phyloP scores from a whole-genome alignment of 768 basidiomycete species.

The Termitomyces bulborhizus region DNA sequence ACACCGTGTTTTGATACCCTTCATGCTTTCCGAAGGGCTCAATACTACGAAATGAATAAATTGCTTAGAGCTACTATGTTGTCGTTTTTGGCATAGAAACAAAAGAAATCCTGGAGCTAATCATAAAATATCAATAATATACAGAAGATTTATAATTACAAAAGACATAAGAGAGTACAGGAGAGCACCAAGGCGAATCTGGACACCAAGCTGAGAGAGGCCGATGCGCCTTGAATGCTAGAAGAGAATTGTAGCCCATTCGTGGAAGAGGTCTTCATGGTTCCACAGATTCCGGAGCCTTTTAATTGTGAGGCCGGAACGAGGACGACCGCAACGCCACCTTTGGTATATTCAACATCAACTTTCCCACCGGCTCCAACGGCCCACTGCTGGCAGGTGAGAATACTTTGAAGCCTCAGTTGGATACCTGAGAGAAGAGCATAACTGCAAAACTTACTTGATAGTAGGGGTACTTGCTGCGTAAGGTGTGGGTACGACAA shows the following conservation, averaged over 20 bases:
- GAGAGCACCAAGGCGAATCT: background rate
- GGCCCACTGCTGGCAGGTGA: conserved; percentile 62
- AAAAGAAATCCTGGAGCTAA: too few species aligned
- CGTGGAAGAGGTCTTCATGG: background rate
- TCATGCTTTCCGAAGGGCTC: background rate
- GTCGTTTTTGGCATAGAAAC: background rate
- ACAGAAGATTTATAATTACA: background rate
- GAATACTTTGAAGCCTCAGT: conserved; percentile 32
- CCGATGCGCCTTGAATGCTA: background rate
- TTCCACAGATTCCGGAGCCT: conserved; percentile 34
- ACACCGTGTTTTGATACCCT: conserved; percentile 3
- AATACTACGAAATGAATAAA: too few species aligned
- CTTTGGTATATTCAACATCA: conserved; percentile 54
- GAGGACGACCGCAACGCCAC: conserved; percentile 56
- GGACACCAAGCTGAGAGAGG: background rate
- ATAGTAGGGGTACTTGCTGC: conserved; percentile 39
- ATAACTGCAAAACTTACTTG: conserved; percentile 38
- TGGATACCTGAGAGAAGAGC: background rate
- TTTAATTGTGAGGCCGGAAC: conserved; percentile 31
- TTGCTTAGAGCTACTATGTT: background rate
- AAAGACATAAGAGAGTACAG: background rate
- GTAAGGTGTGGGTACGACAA: conserved; percentile 55
- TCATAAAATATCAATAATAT: background rate
- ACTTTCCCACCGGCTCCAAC: conserved; percentile 63
- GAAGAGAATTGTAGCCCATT: background rate